Percentiles rank a stretch among this genome's conserved stretches.
These are phyloP conservation scores for Suhomyces pyralidae DNA, from an alignment of 805 yeast genomes.

Conservation along the genomic window DNA sequence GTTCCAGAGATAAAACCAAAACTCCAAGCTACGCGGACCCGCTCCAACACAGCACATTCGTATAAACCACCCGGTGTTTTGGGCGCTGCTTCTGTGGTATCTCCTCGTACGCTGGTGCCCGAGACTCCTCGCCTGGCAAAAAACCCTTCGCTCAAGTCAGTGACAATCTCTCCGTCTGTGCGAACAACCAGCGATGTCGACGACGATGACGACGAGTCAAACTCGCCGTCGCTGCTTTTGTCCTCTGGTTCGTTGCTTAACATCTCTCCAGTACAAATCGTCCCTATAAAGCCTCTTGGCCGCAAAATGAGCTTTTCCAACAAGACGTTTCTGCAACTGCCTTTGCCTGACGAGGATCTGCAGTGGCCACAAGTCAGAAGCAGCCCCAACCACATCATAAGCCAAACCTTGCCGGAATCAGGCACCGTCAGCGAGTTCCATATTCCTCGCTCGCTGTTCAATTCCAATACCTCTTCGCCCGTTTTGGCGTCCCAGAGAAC, in stretches of 20 bases:
- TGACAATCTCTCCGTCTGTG: conserved; percentile 38
- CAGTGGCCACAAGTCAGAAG: conserved; percentile 4
- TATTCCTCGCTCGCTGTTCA: background rate
- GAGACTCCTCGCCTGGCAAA: conserved; percentile 16
- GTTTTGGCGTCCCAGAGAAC: background rate
- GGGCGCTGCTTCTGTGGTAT: conserved; percentile 10
- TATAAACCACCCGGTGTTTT: conserved; percentile 15
- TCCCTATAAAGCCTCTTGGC: background rate
- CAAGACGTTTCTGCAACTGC: conserved; percentile 2
- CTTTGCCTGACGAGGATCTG: conserved; percentile 1
- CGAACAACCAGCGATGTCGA: conserved; percentile 11
- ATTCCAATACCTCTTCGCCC: conserved; percentile 2
- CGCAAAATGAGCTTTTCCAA: conserved; percentile 15
- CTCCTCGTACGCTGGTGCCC: conserved; percentile 9
- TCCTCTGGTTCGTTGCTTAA: conserved; percentile 6
- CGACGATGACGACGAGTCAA: conserved; percentile 7
- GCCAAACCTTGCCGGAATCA: conserved; percentile 4
- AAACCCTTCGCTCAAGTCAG: conserved; percentile 36
- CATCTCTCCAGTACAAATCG: background rate
- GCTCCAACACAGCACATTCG: conserved; percentile 23
- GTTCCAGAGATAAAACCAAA: conserved; percentile 2
- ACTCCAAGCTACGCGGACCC: conserved; percentile 8
- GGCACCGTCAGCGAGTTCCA: conserved; percentile 7
- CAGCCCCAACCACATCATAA: conserved; percentile 2
- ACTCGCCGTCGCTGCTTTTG: conserved; percentile 17